phyloP scores from a whole-genome alignment of 257 asterid species.

The Capsicum rhomboideum region DNA sequence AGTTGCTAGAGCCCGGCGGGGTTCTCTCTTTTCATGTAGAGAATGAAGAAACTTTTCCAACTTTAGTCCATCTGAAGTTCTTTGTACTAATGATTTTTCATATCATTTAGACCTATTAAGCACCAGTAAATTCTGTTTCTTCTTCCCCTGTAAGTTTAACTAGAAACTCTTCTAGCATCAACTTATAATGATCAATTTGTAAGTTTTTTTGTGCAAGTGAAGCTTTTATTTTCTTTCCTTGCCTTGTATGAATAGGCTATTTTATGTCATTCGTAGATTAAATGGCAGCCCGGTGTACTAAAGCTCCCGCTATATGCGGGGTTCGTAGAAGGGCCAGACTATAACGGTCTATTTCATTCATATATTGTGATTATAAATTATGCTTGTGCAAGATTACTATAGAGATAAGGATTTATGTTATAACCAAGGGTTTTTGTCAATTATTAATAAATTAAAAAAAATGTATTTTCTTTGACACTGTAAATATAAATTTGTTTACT shows the following conservation, averaged over 20 bases:
- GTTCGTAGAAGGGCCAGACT: too few relatives aligned
- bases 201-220: not conserved
- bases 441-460: too few relatives aligned
- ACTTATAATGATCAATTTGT: not conserved
- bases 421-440: not conserved
- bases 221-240: not conserved
- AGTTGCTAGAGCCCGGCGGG: not conserved
- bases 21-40: not conserved
- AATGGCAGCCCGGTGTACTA: too few relatives aligned
- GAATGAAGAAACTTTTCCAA: not conserved
- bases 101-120: not conserved
- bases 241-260: not conserved
- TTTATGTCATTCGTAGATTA: not conserved
- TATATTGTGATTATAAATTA: not conserved
- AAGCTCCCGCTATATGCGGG: too few relatives aligned
- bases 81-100: not conserved
- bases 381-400: not conserved
- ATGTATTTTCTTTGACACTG: not conserved
- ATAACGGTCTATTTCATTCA: too few relatives aligned
- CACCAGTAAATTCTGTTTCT: constrained; percentile 1
- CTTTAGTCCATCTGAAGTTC: not conserved
- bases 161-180: not conserved
- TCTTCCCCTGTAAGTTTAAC: not conserved
- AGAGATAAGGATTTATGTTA: not conserved
- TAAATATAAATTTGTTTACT: too few relatives aligned